Evolutionary conservation across 495 filamentous ascomycete genomes (phyloP).

Genomic region (Hypoxylon rickii): DNA sequence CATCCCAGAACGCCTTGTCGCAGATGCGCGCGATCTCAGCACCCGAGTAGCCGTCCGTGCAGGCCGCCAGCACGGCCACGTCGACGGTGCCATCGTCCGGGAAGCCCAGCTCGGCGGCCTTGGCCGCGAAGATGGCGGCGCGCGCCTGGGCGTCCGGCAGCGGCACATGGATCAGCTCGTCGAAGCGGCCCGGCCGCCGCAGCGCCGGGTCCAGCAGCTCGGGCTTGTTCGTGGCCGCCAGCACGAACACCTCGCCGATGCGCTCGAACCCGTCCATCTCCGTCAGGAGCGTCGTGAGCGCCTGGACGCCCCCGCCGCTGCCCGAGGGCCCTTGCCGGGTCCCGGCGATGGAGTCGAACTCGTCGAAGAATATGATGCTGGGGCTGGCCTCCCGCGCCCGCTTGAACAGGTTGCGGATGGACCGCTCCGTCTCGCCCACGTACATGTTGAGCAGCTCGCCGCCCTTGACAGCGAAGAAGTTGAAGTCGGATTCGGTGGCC

Average conservation of each 20-base stretch:
- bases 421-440: conserved; percentile 92
- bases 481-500: conserved; percentile 87
- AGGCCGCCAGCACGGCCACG: conserved; percentile 64
- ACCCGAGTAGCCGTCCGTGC: conserved; percentile 81
- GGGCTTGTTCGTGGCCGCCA: conserved; percentile 95
- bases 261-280: conserved; percentile 97
- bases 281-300: conserved; percentile 87
- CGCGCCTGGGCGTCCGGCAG: conserved; percentile 78
- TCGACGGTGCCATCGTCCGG: conserved; percentile 63
- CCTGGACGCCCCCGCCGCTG: conserved; percentile 66
- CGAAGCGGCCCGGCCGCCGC: conserved; percentile 85
- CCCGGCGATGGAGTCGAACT: conserved; percentile 92
- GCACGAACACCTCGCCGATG: conserved; percentile 79
- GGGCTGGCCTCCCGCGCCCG: conserved; percentile 85
- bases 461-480: conserved; percentile 96
- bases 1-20: conserved; percentile 51
- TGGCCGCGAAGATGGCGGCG: conserved; percentile 71
- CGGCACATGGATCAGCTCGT: conserved; percentile 87
- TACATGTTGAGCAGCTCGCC: conserved; percentile 97
- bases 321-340: conserved; percentile 60
- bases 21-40: conserved; percentile 88
- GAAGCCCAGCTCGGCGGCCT: conserved; percentile 28
- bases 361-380: conserved; percentile 97
- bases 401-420: conserved; percentile 84
- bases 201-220: conserved; percentile 86